Evolutionary conservation across 768 basidiomycete species (phyloP).

Genomic region (Leccinum ochraceum): DNA sequence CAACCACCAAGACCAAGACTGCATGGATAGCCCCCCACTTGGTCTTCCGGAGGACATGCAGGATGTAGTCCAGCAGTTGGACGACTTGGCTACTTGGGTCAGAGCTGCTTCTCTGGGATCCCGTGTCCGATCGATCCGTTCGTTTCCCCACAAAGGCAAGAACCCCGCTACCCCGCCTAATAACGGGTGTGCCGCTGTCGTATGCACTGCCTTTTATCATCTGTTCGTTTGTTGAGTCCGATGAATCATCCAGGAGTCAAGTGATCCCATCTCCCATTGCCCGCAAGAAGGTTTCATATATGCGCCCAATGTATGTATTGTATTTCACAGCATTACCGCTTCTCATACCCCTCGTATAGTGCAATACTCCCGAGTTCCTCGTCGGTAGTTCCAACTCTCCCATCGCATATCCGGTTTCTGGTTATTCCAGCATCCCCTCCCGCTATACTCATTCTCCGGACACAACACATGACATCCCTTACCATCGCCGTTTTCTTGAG

Average conservation of each 20-base stretch:
- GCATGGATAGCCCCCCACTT: not conserved
- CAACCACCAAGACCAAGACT: conserved; percentile 1
- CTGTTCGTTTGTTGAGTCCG: not conserved
- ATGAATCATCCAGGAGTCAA: conserved; percentile 16
- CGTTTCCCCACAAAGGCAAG: conserved; percentile 9
- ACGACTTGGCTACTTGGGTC: conserved; percentile 31
- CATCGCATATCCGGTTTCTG: conserved; percentile 31
- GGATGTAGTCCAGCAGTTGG: conserved; percentile 27
- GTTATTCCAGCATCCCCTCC: conserved; percentile 31
- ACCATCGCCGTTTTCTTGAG: conserved; percentile 10
- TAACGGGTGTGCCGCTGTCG: conserved; percentile 9
- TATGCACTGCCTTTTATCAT: conserved; percentile 10
- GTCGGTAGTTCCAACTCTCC: conserved; percentile 34
- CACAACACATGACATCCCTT: conserved; percentile 9
- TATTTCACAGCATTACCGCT: not conserved
- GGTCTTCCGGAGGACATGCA: conserved; percentile 33
- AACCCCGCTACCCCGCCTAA: conserved; percentile 1
- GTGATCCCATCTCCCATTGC: not conserved
- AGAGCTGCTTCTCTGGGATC: conserved; percentile 19
- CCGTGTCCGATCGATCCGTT: not conserved
- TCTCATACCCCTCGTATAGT: conserved; percentile 9
- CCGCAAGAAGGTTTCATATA: conserved; percentile 31
- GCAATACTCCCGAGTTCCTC: conserved; percentile 33
- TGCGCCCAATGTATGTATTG: conserved; percentile 23
- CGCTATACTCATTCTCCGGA: conserved; percentile 2